Evolutionary conservation across 164 flowering plant species (phyloP).

Genomic region (Stephania cephalantha): DNA sequence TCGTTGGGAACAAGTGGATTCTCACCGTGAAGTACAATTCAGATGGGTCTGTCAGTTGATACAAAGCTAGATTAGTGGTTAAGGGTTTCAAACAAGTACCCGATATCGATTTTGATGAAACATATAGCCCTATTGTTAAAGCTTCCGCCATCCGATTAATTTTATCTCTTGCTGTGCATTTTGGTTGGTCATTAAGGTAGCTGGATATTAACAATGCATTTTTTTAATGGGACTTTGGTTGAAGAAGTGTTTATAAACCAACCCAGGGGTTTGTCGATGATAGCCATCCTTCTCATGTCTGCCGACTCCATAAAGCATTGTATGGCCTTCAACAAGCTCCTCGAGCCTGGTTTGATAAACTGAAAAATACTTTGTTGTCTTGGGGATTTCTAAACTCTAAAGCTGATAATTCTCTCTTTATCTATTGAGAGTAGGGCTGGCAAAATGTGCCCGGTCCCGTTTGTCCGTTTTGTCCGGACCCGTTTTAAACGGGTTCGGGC

Average conservation of each 20-base stretch:
- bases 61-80: too few relatives aligned
- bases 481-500: too few relatives aligned
- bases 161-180: neutral
- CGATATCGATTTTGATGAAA: too few relatives aligned
- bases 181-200: neutral
- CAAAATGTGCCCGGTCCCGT: too few relatives aligned
- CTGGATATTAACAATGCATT: neutral
- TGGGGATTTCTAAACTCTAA: neutral
- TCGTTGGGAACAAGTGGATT: too few relatives aligned
- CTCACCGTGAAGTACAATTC: too few relatives aligned
- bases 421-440: neutral
- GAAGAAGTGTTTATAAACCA: neutral
- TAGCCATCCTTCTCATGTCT: neutral
- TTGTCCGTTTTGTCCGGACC: too few relatives aligned
- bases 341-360: neutral
- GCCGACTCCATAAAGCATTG: neutral
- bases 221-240: neutral
- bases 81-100: too few relatives aligned
- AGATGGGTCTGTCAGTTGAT: too few relatives aligned
- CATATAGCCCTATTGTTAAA: too few relatives aligned
- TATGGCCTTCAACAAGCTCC: constrained; percentile 2
- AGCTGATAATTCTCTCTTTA: neutral
- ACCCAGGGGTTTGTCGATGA: neutral
- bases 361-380: neutral
- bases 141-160: neutral